A percentile compares a stretch with the other conserved stretches of the same genome.
Evolutionary conservation across 768 basidiomycete species (phyloP).

Genomic region (Agaricus blazei): DNA sequence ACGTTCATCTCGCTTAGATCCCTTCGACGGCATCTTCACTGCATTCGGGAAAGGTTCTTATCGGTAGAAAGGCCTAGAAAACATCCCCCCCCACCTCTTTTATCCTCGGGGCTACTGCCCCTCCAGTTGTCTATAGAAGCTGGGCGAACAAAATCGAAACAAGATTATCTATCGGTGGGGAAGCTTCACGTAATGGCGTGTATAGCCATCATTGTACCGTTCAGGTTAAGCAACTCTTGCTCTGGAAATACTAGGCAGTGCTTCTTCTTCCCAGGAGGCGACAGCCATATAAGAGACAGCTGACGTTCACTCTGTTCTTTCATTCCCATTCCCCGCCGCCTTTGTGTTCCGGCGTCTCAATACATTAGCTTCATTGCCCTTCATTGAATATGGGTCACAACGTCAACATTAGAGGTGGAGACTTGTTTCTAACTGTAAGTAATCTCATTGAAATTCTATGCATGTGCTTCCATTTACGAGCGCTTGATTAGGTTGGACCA

Average conservation of each 20-base stretch:
- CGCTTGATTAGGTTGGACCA: no score
- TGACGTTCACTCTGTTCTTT: background rate
- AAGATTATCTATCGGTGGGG: no score
- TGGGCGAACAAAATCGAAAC: no score
- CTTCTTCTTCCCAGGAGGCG: background rate
- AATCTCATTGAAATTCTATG: no score
- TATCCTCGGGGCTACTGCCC: no score
- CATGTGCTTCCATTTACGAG: no score
- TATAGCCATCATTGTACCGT: background rate
- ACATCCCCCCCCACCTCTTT: no score
- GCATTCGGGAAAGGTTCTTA: no score
- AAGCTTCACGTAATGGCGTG: background rate
- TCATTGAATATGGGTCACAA: background rate
- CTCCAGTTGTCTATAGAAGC: no score
- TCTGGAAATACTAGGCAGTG: background rate
- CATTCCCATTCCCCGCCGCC: background rate
- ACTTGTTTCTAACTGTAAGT: constrained; percentile 19
- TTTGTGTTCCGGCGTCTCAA: background rate
- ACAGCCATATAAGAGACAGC: background rate
- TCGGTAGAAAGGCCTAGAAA: no score
- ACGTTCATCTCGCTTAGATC: no score
- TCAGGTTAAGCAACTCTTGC: background rate
- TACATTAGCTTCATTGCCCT: constrained; percentile 9
- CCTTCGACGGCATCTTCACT: no score
- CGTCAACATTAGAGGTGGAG: background rate